Percentiles rank a stretch among this genome's conserved stretches.
Conservation (phyloP, 2,329 filamentous ascomycete species). For the Fusarium agapanthi region DNA sequence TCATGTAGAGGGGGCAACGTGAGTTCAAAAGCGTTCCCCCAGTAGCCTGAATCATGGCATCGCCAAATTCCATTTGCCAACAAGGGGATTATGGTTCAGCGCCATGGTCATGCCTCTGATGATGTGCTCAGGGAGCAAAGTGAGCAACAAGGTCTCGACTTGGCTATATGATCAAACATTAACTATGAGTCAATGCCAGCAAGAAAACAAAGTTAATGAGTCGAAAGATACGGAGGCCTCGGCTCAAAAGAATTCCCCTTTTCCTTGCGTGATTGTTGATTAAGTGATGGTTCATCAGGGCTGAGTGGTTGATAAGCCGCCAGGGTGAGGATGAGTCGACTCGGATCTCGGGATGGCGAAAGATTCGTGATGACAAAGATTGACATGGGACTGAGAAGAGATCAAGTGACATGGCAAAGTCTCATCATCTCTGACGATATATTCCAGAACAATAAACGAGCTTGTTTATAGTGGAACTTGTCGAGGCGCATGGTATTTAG, state of each 20-base stretch:
- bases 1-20: neutral
- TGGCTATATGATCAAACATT: slow-evolving; percentile 12
- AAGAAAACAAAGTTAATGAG: neutral
- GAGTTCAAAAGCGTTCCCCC: neutral
- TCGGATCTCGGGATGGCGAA: slow-evolving; percentile 34
- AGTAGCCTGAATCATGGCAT: slow-evolving; percentile 4
- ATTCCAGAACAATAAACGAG: neutral
- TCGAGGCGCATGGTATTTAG: neutral
- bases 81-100: slow-evolving; percentile 22
- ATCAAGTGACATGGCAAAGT: slow-evolving; percentile 6
- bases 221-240: neutral
- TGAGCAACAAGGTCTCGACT: slow-evolving; percentile 27
- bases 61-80: slow-evolving; percentile 13
- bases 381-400: neutral
- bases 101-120: slow-evolving; percentile 22
- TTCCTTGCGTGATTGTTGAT: slow-evolving; percentile 4
- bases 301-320: slow-evolving; percentile 10
- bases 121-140: slow-evolving; percentile 33
- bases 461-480: neutral
- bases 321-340: slow-evolving; percentile 7
- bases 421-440: slow-evolving; percentile 28
- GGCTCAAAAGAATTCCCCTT: neutral
- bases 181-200: neutral
- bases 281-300: neutral
- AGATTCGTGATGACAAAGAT: slow-evolving; percentile 18